These are phyloP conservation scores for Cladosporium colombiae DNA, from an alignment of 2,329 filamentous ascomycete genomes.

Conservation along the genomic window DNA sequence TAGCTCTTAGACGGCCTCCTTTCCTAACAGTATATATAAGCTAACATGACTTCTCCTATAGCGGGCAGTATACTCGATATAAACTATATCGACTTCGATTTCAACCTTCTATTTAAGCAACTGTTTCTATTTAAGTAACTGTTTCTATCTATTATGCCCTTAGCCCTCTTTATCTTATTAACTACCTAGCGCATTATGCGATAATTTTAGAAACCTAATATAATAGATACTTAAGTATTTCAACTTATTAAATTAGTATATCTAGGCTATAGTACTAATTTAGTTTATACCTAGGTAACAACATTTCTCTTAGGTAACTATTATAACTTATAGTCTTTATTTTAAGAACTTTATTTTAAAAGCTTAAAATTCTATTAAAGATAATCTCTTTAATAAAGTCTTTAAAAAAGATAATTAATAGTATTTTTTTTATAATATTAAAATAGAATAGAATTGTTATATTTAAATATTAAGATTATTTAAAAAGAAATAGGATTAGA, in stretches of 20 bases:
- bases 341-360: no score
- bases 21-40: not conserved
- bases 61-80: constrained; percentile 2
- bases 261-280: not conserved
- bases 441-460: no score
- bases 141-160: not conserved
- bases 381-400: no score
- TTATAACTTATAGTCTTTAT: no score
- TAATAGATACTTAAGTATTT: not conserved
- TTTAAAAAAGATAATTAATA: no score
- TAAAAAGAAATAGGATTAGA: no score
- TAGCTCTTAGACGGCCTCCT: not conserved
- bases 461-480: no score
- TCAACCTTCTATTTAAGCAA: not conserved
- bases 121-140: not conserved
- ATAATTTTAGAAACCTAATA: not conserved
- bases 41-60: not conserved
- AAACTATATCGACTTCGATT: not conserved
- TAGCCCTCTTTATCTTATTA: not conserved
- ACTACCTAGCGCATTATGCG: not conserved
- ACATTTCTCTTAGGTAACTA: not conserved
- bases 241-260: not conserved
- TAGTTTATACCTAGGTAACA: not conserved
- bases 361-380: no score
- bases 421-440: no score